phyloP scores from a whole-genome alignment of 257 asterid species.

The Nicotiana benthamiana region DNA sequence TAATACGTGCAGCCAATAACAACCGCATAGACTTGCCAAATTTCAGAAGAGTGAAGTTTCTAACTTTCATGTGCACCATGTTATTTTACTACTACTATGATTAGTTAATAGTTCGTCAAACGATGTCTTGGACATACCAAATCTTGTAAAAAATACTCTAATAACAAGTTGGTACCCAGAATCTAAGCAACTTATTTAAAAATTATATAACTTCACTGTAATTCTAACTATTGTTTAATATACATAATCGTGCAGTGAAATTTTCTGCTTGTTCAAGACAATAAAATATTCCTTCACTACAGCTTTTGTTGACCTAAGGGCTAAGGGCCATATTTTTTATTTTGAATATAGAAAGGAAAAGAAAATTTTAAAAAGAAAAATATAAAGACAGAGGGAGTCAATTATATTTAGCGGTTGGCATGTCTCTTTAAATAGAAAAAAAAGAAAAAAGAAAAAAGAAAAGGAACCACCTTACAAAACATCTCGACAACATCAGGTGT shows the following conservation, averaged over 20 bases:
- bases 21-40: no score
- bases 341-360: no score
- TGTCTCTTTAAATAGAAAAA: not conserved
- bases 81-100: not conserved
- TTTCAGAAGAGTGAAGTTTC: no score
- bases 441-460: not conserved
- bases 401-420: not conserved
- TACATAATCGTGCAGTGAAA: not conserved
- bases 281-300: not conserved
- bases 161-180: conserved; percentile 18
- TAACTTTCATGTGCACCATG: no score
- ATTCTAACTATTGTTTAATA: not conserved
- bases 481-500: not conserved
- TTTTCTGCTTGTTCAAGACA: not conserved
- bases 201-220: not conserved
- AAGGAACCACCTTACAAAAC: not conserved
- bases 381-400: not conserved
- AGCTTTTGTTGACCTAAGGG: not conserved
- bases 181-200: conserved; percentile 2
- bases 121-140: not conserved
- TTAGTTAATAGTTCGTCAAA: not conserved
- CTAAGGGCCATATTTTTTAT: not conserved
- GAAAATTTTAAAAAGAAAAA: not conserved
- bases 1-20: no score
- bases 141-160: not conserved